These are phyloP conservation scores for Tolypocladium ovalisporum DNA, from an alignment of 2,329 filamentous ascomycete genomes.

Conservation along the genomic window DNA sequence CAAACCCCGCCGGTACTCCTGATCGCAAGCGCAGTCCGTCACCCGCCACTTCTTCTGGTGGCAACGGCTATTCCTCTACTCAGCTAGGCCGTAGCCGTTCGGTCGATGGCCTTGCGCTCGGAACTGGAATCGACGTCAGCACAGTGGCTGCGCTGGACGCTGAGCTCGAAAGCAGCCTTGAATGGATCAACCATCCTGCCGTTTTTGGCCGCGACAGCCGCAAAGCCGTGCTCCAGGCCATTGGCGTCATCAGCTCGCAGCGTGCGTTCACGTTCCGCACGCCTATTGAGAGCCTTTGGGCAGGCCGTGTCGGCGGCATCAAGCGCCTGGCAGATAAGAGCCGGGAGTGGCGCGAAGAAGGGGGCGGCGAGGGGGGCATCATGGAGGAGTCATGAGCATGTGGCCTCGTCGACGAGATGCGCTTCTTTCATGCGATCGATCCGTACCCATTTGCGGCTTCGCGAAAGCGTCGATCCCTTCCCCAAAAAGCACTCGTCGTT, in stretches of 20 bases:
- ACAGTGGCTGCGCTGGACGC: conserved; percentile 82
- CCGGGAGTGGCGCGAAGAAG: conserved; percentile 83
- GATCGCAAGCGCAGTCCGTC: conserved; percentile 46
- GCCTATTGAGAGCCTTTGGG: conserved; percentile 82
- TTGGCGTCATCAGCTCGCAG: conserved; percentile 92
- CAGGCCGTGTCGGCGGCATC: conserved; percentile 68
- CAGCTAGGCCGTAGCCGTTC: conserved; percentile 42
- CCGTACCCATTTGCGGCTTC: background rate
- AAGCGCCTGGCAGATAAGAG: conserved; percentile 73
- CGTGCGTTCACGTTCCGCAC: conserved; percentile 89
- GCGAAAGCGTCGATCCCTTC: background rate
- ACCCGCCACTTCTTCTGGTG: conserved; percentile 32
- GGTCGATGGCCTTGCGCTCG: conserved; percentile 45
- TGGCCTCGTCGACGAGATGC: background rate
- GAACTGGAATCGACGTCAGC: conserved; percentile 69
- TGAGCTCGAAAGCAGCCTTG: conserved; percentile 79
- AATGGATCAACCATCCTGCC: conserved; percentile 96
- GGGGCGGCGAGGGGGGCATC: conserved; percentile 59
- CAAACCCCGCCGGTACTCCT: conserved; percentile 33
- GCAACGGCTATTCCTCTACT: conserved; percentile 25
- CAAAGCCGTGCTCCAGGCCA: conserved; percentile 91
- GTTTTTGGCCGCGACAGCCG: conserved; percentile 89
- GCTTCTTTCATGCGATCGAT: background rate
- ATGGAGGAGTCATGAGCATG: conserved; percentile 43
- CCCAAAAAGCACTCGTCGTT: background rate